Conservation (phyloP, 176 grass and related monocot genomes). For the barley (Hordeum vulgare) region MorexV3_pseudomolecules_assembly NC_058518.1:407539889-407540388, state of each 20-base stretch:
- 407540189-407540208: slow-evolving; percentile 57
- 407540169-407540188: slow-evolving; percentile 13
- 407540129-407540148: slow-evolving; percentile 32
- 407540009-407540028: slow-evolving; percentile 82
- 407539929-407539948: slow-evolving; percentile 69
- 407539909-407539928: slow-evolving; percentile 60
- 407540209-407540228: slow-evolving; percentile 31
- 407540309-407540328: slow-evolving; percentile 30
- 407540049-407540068: slow-evolving; percentile 70
- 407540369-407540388: slow-evolving; percentile 48
- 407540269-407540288: slow-evolving; percentile 24
- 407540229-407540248: slow-evolving; percentile 1
- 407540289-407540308: slow-evolving; percentile 27
- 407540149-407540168: slow-evolving; percentile 32
- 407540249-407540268: slow-evolving; percentile 30
- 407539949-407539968: slow-evolving; percentile 75
- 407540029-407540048: slow-evolving; percentile 79
- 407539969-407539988: slow-evolving; percentile 64
- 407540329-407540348: slow-evolving; percentile 37
- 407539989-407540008: slow-evolving; percentile 76
- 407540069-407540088: not conserved
- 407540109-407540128: slow-evolving; percentile 37
- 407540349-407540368: slow-evolving; percentile 49
- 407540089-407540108: not conserved
- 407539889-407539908: not conserved